Conservation (phyloP, 1,139 yeast species). For the Geotrichum europaeum region DNA sequence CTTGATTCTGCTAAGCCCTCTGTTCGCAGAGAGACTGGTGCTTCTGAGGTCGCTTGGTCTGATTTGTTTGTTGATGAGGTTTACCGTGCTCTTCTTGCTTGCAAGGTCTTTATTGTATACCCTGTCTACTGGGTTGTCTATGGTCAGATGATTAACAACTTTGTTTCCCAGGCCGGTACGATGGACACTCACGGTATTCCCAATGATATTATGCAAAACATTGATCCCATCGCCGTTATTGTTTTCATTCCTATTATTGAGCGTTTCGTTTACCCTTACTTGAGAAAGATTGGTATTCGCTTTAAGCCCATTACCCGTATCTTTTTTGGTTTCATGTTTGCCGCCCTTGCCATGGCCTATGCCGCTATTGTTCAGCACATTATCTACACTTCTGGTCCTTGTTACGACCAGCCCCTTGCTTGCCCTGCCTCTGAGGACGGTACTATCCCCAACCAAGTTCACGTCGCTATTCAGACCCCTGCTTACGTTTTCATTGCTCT, state of each 20-base stretch:
- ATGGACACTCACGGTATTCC: constrained; percentile 62
- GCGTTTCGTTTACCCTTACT: constrained; percentile 47
- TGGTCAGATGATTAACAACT: constrained; percentile 61
- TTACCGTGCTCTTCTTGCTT: constrained; percentile 50
- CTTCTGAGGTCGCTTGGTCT: constrained; percentile 46
- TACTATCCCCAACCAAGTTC: constrained; percentile 45
- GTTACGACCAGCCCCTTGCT: constrained; percentile 53
- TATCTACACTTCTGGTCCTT: constrained; percentile 69
- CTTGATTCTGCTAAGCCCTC: constrained; percentile 55
- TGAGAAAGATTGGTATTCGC: constrained; percentile 43
- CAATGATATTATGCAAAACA: constrained; percentile 58
- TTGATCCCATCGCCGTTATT: constrained; percentile 57
- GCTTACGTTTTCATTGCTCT: constrained; percentile 57
- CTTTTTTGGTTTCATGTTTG: constrained; percentile 67
- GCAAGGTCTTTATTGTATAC: constrained; percentile 56
- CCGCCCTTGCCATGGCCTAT: constrained; percentile 62
- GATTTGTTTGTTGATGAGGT: constrained; percentile 62
- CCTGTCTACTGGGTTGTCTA: constrained; percentile 65
- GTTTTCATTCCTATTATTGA: constrained; percentile 59
- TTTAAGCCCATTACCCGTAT: constrained; percentile 61
- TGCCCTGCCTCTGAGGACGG: constrained; percentile 25
- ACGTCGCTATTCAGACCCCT: constrained; percentile 59
- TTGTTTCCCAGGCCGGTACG: constrained; percentile 57
- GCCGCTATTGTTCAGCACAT: constrained; percentile 77
- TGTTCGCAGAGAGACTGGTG: constrained; percentile 36